These are phyloP conservation scores for Aspergillus neotritici DNA, from an alignment of 2,329 filamentous ascomycete genomes.

Conservation along the genomic window DNA sequence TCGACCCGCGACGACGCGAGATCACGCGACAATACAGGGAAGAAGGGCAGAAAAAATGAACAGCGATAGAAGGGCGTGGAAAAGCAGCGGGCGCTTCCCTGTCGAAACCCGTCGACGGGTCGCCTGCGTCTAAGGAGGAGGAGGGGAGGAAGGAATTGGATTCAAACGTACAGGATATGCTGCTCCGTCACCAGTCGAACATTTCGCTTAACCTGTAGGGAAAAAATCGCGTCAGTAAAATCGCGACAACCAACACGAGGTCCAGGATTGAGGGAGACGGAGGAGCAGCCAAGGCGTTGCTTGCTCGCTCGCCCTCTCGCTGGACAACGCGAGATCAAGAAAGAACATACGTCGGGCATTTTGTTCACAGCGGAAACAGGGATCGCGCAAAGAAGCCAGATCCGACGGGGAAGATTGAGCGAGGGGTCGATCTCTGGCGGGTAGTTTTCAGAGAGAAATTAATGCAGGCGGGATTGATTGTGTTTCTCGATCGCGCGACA, in stretches of 20 bases:
- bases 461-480: no score
- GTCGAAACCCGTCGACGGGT: conserved; percentile 1
- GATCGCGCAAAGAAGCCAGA: conserved; percentile 4
- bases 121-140: no score
- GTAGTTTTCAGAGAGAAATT: no score
- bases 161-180: conserved; percentile 66
- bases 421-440: no score
- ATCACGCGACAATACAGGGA: conserved; percentile 1
- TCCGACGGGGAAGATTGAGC: not conserved
- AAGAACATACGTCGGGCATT: conserved; percentile 33
- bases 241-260: conserved; percentile 10
- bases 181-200: conserved; percentile 94
- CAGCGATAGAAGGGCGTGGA: conserved; percentile 5
- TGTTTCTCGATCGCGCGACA: no score
- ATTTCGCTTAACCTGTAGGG: conserved; percentile 65
- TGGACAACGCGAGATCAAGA: not conserved
- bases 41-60: not conserved
- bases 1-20: not conserved
- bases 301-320: no score
- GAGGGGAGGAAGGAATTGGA: conserved; percentile 5
- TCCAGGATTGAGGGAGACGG: conserved; percentile 3
- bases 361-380: conserved; percentile 9
- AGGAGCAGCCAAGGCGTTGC: no score
- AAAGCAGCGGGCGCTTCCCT: conserved; percentile 3
- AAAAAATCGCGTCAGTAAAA: conserved; percentile 16